phyloP scores from a whole-genome alignment of 148 eudicot genomes.

The Spergularia bocconei region DNA sequence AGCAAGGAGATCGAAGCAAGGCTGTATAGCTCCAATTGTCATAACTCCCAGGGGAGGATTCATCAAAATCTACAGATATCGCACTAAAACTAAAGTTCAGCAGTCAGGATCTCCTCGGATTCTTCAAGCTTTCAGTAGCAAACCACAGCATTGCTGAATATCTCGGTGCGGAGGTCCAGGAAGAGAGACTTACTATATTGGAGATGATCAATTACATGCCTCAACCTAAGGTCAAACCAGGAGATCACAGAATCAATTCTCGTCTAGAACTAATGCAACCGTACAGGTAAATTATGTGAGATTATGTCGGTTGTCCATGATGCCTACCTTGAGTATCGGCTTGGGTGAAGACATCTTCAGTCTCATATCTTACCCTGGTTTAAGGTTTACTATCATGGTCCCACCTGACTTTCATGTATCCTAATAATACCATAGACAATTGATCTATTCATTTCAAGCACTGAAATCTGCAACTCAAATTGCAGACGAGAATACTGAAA shows the following conservation, averaged over 20 bases:
- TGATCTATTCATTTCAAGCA: not conserved
- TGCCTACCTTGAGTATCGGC: constrained; percentile 50
- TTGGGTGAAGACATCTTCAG: constrained; percentile 31
- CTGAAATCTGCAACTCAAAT: not conserved
- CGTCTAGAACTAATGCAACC: constrained; percentile 33
- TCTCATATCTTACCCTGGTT: constrained; percentile 31
- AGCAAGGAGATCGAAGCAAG: constrained; percentile 64
- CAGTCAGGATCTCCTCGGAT: constrained; percentile 53
- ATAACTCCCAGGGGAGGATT: constrained; percentile 38
- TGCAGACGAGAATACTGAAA: not conserved
- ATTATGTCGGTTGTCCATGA: constrained; percentile 33
- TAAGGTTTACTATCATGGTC: constrained; percentile 20
- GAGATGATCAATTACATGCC: constrained; percentile 38
- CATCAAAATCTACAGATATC: constrained; percentile 45
- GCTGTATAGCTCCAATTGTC: constrained; percentile 74
- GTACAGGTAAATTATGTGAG: constrained; percentile 28
- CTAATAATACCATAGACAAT: constrained; percentile 17
- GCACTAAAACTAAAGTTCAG: constrained; percentile 37
- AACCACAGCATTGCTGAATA: constrained; percentile 42
- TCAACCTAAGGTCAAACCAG: constrained; percentile 56
- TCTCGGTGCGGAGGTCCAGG: constrained; percentile 41
- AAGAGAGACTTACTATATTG: constrained; percentile 43
- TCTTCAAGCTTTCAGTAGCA: constrained; percentile 41
- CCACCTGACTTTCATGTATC: constrained; percentile 27
- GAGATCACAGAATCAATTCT: constrained; percentile 53